These are phyloP conservation scores for Novymonas esmeraldas DNA, from an alignment of 208 protist genomes.

Conservation along the genomic window DNA sequence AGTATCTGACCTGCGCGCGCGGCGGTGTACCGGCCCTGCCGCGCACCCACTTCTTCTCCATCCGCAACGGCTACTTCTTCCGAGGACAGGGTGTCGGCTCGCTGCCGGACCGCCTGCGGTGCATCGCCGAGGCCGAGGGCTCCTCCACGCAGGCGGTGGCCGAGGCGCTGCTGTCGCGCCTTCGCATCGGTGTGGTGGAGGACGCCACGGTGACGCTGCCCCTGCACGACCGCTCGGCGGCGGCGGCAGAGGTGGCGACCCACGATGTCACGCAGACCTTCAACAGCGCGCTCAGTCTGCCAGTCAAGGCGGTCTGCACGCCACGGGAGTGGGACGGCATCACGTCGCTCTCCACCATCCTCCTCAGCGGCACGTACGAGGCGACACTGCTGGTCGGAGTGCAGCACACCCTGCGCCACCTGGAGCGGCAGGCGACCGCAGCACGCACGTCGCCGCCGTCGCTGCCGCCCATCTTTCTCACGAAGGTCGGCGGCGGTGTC, in stretches of 20 bases:
- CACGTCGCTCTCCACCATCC: slow-evolving; percentile 27
- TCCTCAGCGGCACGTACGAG: slow-evolving; percentile 55
- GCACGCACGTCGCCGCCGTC: neutral
- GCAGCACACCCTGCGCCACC: slow-evolving; percentile 37
- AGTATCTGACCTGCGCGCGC: slow-evolving; percentile 24
- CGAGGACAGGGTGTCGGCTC: neutral
- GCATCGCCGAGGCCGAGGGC: slow-evolving; percentile 4
- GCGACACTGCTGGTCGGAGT: slow-evolving; percentile 50
- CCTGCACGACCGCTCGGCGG: slow-evolving; percentile 2
- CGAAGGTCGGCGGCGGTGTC: slow-evolving; percentile 58
- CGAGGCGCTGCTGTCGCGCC: slow-evolving; percentile 17
- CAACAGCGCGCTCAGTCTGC: slow-evolving; percentile 53
- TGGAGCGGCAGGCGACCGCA: slow-evolving; percentile 10
- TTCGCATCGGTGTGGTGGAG: slow-evolving; percentile 51
- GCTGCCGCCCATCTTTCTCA: slow-evolving; percentile 45
- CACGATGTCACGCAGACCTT: slow-evolving; percentile 53
- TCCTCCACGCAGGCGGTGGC: neutral
- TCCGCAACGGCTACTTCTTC: slow-evolving; percentile 52
- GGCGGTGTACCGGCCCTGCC: slow-evolving; percentile 8
- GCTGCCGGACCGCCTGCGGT: slow-evolving; percentile 4
- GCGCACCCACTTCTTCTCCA: slow-evolving; percentile 23
- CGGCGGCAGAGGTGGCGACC: neutral
- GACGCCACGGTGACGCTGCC: slow-evolving; percentile 45
- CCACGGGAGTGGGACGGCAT: slow-evolving; percentile 7
- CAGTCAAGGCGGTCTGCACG: neutral